phyloP scores from a whole-genome alignment of 2,329 filamentous ascomycete genomes.

The Colletotrichum noveboracense region DNA sequence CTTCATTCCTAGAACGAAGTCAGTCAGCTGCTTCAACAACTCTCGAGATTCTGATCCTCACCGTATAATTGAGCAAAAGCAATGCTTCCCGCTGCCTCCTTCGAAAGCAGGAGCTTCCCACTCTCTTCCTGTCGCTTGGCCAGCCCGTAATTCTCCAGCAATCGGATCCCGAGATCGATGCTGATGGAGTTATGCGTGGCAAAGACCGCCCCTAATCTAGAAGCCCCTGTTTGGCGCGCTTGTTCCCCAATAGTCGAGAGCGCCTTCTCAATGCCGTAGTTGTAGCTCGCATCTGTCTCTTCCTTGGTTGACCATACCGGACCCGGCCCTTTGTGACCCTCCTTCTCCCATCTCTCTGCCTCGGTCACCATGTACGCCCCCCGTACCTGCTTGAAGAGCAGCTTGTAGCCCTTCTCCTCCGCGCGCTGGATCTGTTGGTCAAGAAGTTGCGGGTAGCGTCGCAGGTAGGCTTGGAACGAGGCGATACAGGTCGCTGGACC shows the following conservation, averaged over 20 bases:
- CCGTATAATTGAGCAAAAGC: background rate
- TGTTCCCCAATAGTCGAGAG: background rate
- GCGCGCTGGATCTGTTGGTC: constrained; percentile 25
- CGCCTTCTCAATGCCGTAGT: background rate
- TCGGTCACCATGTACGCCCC: constrained; percentile 1
- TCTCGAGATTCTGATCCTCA: background rate
- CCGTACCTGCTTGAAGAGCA: constrained; percentile 17
- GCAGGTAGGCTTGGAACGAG: background rate
- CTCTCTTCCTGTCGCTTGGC: background rate
- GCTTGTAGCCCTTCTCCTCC: constrained; percentile 23
- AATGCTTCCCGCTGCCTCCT: background rate
- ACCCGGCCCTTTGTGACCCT: background rate
- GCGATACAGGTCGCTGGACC: background rate
- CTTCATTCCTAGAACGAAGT: background rate
- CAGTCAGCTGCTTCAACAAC: background rate
- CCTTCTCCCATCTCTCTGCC: constrained; percentile 12
- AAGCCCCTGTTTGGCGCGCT: background rate
- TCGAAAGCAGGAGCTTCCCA: background rate
- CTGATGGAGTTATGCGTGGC: background rate
- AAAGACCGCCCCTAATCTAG: constrained; percentile 13
- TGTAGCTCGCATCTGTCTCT: background rate
- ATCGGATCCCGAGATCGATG: background rate
- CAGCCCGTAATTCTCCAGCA: background rate
- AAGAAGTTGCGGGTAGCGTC: constrained; percentile 17
- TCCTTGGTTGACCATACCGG: background rate